Base-by-base conservation (phyloP, 2,329 filamentous ascomycete genomes). In the Zopfia rhizophila region DNA sequence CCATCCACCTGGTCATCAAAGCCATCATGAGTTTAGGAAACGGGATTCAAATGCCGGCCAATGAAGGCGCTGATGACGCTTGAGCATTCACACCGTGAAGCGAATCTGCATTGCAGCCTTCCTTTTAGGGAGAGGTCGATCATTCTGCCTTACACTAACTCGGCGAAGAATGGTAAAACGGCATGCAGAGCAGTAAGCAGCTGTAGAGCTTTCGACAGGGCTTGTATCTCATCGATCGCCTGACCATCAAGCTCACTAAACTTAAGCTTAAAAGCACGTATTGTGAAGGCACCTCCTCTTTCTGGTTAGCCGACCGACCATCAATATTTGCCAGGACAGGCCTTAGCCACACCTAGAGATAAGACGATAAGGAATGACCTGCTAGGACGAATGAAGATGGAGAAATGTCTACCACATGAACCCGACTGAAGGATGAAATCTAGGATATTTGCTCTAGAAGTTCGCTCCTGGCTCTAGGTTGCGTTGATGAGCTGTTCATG, bases 251-350 rank as follows among this genome's bases (percentile, higher is more conserved):
- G 29, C 42, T 49, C 48, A 56, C 68, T 63, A 64, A 58, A 45
- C 38, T 61, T 65, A 65, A 68, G 65, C 65, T 68, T 68, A 63
- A 64, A 63, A 61, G 60, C 58, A 63, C 58, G 54, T 60, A 58
- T 45, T 47, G 22, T 38, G 19, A 53, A 58, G 56, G 38, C 57
- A 67, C 64, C 65, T 69, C 62, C 67, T 65, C 51, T 53, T 66
- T 61, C 18, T 47, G 61, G 55, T 30, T 38, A 56, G 56, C 4
- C 30, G 31, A 40, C 51, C 53, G 61, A 57, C 58, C 52, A 61
- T 62, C 61, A 66, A 65, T 65, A 54, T 60, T 61, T 43, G 36
- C n/a, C 39, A 48, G 32, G 50, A 33, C 53, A 42, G 30, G 47
- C 38, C 46, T 32, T 48, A 58, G 53, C 56, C 49, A 56, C 51